Evolutionary conservation across 148 eudicot species (phyloP).

Genomic region (Diospyros kaki): DNA sequence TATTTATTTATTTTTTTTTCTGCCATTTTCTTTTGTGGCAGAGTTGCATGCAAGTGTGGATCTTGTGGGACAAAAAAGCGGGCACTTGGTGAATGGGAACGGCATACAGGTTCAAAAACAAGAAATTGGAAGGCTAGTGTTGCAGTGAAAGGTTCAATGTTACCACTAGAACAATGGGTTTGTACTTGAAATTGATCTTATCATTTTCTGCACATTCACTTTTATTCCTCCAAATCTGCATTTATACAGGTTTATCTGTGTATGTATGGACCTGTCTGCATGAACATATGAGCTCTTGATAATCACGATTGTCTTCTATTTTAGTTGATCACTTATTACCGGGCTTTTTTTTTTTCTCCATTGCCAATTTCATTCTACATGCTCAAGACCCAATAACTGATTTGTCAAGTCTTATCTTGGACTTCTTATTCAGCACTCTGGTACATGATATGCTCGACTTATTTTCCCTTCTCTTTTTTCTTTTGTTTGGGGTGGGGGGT

Average conservation of each 20-base stretch:
- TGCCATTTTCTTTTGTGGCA: constrained; percentile 19
- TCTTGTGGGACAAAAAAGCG: constrained; percentile 59
- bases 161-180: constrained; percentile 80
- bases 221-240: not conserved
- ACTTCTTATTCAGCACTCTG: not conserved
- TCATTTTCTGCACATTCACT: constrained; percentile 5
- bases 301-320: not conserved
- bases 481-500: not conserved
- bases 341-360: not conserved
- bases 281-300: not conserved
- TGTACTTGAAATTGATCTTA: constrained; percentile 27
- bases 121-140: constrained; percentile 79
- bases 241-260: not conserved
- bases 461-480: not conserved
- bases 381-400: not conserved
- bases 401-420: not conserved
- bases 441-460: not conserved
- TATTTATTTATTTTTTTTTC: not conserved
- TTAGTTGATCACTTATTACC: too few relatives aligned
- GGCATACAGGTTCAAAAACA: constrained; percentile 68
- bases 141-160: constrained; percentile 62
- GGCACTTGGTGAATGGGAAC: constrained; percentile 82
- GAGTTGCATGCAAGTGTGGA: constrained; percentile 79
- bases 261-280: not conserved
- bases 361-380: not conserved